phyloP scores from a whole-genome alignment of 2,329 filamentous ascomycete species.

The Aspergillus sp. region DNA sequence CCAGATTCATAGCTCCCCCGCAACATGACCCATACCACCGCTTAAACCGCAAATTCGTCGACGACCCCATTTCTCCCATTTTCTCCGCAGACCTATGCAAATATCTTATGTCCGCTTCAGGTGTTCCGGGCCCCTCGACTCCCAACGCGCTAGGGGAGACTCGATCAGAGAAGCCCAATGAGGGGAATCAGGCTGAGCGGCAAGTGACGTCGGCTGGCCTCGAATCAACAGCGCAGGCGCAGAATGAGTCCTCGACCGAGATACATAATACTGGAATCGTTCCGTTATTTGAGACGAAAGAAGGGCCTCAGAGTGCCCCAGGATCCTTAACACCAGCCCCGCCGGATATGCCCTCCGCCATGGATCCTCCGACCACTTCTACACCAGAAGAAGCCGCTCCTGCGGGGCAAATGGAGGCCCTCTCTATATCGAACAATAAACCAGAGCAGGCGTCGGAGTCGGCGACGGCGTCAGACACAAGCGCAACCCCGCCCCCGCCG shows the following conservation, averaged over 20 bases:
- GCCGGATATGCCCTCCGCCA: slow-evolving; percentile 10
- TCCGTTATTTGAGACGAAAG: slow-evolving; percentile 22
- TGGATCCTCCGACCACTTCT: slow-evolving; percentile 19
- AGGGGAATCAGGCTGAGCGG: slow-evolving; percentile 27
- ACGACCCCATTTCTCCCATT: slow-evolving; percentile 13
- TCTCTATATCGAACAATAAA: slow-evolving; percentile 36
- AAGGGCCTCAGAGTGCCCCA: slow-evolving; percentile 13
- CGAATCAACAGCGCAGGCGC: slow-evolving; percentile 22
- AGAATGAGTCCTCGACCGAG: slow-evolving; percentile 25
- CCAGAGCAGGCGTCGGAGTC: slow-evolving; percentile 23
- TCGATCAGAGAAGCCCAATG: slow-evolving; percentile 24
- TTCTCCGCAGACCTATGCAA: slow-evolving; percentile 40
- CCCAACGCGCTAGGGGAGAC: slow-evolving; percentile 31
- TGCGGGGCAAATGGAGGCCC: slow-evolving; percentile 34
- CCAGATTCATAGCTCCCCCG: slow-evolving; percentile 14
- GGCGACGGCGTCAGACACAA: slow-evolving; percentile 20
- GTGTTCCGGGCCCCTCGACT: slow-evolving; percentile 29
- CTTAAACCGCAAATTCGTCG: slow-evolving; percentile 24
- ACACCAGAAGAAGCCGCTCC: slow-evolving; percentile 28
- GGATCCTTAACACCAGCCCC: slow-evolving; percentile 3
- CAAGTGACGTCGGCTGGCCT: slow-evolving; percentile 28
- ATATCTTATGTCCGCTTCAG: slow-evolving; percentile 48
- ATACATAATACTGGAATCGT: slow-evolving; percentile 15
- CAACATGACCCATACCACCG: slow-evolving; percentile 33
- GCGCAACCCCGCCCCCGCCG: slow-evolving; percentile 49